A percentile compares a stretch with the other conserved stretches of the same genome.
Conservation (phyloP, 2,329 filamentous ascomycete genomes). For the Calonectria hawksworthii region DNA sequence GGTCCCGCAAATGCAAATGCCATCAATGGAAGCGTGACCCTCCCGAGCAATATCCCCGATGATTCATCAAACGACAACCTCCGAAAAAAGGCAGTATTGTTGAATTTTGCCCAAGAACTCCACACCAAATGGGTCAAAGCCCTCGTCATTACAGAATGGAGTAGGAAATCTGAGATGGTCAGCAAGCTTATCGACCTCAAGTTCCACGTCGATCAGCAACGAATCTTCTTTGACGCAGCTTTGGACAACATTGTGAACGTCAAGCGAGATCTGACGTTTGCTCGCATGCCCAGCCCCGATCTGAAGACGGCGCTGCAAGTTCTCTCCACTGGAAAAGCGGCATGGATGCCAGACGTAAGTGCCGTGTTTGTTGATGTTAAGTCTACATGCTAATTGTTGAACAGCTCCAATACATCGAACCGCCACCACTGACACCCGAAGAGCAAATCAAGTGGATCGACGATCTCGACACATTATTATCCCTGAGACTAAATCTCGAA, state of each 20-base stretch:
- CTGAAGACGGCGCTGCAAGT: constrained; percentile 90
- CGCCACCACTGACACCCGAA: constrained; percentile 77
- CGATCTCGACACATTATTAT: constrained; percentile 86
- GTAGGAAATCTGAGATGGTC: constrained; percentile 81
- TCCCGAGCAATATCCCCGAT: constrained; percentile 55
- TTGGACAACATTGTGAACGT: constrained; percentile 77
- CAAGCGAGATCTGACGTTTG: constrained; percentile 79
- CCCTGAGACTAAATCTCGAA: constrained; percentile 85
- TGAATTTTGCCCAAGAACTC: constrained; percentile 84
- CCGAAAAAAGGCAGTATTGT: constrained; percentile 80
- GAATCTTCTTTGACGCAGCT: constrained; percentile 70
- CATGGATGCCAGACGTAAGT: constrained; percentile 84
- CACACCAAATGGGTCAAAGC: constrained; percentile 94
- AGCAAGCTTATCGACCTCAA: constrained; percentile 91
- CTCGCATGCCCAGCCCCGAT: constrained; percentile 90
- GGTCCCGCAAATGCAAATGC: constrained; percentile 60
- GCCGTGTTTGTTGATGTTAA: background rate
- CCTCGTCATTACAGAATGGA: constrained; percentile 92
- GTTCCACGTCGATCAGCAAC: constrained; percentile 77
- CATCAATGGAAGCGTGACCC: constrained; percentile 64
- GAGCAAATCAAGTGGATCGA: constrained; percentile 82
- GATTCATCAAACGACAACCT: constrained; percentile 76
- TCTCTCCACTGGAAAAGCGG: constrained; percentile 81
- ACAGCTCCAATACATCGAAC: constrained; percentile 82
- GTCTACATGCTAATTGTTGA: constrained; percentile 49